Percentiles rank a stretch among this genome's conserved stretches.
phyloP scores from a whole-genome alignment of 164 flowering plant species.

The Euptelea pleiosperma region DNA sequence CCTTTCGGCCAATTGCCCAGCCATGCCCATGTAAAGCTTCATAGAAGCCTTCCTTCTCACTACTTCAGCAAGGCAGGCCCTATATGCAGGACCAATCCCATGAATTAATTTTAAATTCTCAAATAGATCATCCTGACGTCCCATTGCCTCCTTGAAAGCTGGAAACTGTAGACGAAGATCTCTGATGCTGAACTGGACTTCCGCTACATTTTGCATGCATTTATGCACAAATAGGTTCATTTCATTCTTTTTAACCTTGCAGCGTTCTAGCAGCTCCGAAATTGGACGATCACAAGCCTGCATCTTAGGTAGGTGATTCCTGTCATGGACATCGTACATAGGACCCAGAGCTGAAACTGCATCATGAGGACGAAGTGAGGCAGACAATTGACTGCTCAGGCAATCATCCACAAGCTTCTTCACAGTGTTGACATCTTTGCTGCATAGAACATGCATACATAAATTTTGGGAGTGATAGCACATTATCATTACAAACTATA shows the following conservation, averaged over 20 bases:
- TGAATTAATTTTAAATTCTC: conserved; percentile 64
- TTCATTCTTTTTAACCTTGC: conserved; percentile 77
- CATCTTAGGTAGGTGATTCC: conserved; percentile 84
- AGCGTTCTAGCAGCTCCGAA: conserved; percentile 60
- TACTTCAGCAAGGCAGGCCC: conserved; percentile 94
- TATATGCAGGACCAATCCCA: conserved; percentile 86
- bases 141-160: conserved; percentile 86
- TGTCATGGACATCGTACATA: conserved; percentile 95
- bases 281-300: conserved; percentile 59
- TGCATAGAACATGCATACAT: conserved; percentile 33
- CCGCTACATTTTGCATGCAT: conserved; percentile 84
- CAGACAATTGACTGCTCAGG: conserved; percentile 60
- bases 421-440: conserved; percentile 95
- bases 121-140: conserved; percentile 70
- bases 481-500: background rate
- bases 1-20: conserved; percentile 96
- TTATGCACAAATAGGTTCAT: conserved; percentile 81
- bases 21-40: conserved; percentile 99
- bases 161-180: conserved; percentile 85
- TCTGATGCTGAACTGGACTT: conserved; percentile 60
- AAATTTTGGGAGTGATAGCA: background rate
- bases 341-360: conserved; percentile 99
- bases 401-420: conserved; percentile 94
- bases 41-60: conserved; percentile 89
- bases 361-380: conserved; percentile 97